Conservation (phyloP, 257 asterid genomes). For the Primulina eburnea region DNA sequence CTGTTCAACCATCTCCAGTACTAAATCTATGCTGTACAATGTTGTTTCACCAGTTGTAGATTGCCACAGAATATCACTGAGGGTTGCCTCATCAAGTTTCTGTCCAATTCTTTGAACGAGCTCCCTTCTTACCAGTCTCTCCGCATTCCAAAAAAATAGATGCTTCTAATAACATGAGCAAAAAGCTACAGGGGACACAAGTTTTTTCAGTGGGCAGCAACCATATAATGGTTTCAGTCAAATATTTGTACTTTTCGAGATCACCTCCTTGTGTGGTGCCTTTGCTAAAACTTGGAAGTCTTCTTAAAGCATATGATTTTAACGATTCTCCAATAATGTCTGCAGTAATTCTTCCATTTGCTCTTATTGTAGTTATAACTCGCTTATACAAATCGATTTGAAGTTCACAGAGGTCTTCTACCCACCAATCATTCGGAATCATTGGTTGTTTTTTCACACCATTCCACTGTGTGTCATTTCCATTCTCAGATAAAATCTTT, state of each 20-base stretch:
- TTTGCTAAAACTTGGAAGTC: constrained; percentile 58
- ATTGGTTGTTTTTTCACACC: constrained; percentile 54
- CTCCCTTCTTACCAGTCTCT: constrained; percentile 44
- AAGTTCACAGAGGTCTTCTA: constrained; percentile 84
- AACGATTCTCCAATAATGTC: constrained; percentile 73
- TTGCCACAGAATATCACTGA: constrained; percentile 53
- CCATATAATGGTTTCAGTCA: constrained; percentile 54
- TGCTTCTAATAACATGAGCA: constrained; percentile 62
- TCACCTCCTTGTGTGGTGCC: constrained; percentile 51
- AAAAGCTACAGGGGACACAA: constrained; percentile 52
- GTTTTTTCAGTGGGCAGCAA: constrained; percentile 55
- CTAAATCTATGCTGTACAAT: constrained; percentile 44
- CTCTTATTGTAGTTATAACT: constrained; percentile 51
- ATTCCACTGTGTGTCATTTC: constrained; percentile 46
- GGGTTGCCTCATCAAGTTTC: constrained; percentile 66
- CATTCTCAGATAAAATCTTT: constrained; percentile 52
- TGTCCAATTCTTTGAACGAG: constrained; percentile 52
- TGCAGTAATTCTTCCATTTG: constrained; percentile 53
- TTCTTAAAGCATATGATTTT: constrained; percentile 48
- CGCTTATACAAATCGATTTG: constrained; percentile 61
- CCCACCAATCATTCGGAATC: constrained; percentile 93
- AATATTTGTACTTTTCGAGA: constrained; percentile 42
- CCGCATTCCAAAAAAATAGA: constrained; percentile 53
- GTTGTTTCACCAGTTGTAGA: constrained; percentile 52
- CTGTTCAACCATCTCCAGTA: constrained; percentile 58